Evolutionary conservation across 1,284 basidiomycete genomes (phyloP).

Genomic region (Sporisorium scitamineum): DNA sequence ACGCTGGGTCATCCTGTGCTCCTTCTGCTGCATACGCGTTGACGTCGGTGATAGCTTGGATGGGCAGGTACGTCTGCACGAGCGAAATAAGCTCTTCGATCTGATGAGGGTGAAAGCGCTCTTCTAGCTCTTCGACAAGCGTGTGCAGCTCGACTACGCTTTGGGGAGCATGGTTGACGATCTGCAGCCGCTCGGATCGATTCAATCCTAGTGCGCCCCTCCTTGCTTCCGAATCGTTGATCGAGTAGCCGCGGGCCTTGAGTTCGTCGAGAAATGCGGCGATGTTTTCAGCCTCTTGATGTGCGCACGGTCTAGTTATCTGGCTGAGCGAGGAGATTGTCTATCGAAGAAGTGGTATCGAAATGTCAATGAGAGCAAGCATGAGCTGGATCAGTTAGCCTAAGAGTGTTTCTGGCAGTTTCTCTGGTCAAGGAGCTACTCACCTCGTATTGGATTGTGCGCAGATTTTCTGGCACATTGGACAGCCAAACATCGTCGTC

Average conservation of each 20-base stretch:
- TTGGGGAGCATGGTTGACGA: constrained; percentile 86
- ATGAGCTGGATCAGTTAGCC: neutral
- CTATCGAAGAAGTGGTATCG: constrained; percentile 72
- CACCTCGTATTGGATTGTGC: constrained; percentile 90
- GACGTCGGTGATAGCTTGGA: constrained; percentile 10
- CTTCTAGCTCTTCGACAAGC: constrained; percentile 89
- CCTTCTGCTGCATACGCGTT: constrained; percentile 37
- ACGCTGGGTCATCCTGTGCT: constrained; percentile 24
- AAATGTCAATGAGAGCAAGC: neutral
- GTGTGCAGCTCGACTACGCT: constrained; percentile 88
- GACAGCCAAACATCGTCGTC: constrained; percentile 45
- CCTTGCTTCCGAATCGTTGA: constrained; percentile 47
- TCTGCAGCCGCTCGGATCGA: constrained; percentile 89
- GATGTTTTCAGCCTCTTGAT: constrained; percentile 79
- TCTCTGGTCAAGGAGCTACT: constrained; percentile 42
- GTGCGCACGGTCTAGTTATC: constrained; percentile 77
- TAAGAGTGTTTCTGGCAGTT: neutral
- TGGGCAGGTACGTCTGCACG: constrained; percentile 73
- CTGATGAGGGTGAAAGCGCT: constrained; percentile 75
- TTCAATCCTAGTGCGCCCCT: constrained; percentile 76
- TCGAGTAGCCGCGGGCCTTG: constrained; percentile 41
- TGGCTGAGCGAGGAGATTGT: constrained; percentile 84
- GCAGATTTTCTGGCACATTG: constrained; percentile 76
- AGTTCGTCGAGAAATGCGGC: constrained; percentile 78
- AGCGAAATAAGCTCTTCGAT: constrained; percentile 79